Evolutionary conservation across 345 rosid species (phyloP).

Genomic region (Litchi chinensis): DNA sequence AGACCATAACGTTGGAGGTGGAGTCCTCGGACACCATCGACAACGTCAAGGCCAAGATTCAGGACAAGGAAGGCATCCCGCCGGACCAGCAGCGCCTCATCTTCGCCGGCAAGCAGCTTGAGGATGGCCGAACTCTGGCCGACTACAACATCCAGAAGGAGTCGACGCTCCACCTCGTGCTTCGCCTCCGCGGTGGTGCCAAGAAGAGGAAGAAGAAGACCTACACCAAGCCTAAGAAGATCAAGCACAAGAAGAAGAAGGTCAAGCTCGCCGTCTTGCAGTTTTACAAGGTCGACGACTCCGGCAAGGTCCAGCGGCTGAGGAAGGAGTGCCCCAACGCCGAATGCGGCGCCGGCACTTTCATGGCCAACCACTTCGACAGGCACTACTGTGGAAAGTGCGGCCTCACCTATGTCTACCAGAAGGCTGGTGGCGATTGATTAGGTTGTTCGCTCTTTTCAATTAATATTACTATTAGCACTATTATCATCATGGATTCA

Average conservation of each 20-base stretch:
- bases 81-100: constrained; percentile 69
- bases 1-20: constrained; percentile 70
- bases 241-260: constrained; percentile 70
- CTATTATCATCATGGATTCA: background rate
- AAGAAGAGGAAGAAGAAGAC: constrained; percentile 82
- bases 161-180: constrained; percentile 68
- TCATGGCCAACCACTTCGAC: constrained; percentile 73
- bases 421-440: constrained; percentile 56
- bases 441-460: constrained; percentile 15
- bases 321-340: constrained; percentile 71
- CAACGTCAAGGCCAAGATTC: constrained; percentile 71
- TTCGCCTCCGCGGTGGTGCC: constrained; percentile 71
- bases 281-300: constrained; percentile 65
- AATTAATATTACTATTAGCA: background rate
- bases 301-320: constrained; percentile 62
- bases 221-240: constrained; percentile 74
- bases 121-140: constrained; percentile 71
- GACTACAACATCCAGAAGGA: constrained; percentile 78
- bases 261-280: constrained; percentile 68
- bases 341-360: constrained; percentile 67
- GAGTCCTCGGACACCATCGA: constrained; percentile 67
- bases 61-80: constrained; percentile 72
- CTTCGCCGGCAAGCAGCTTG: constrained; percentile 69
- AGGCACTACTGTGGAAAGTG: constrained; percentile 73
- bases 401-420: constrained; percentile 62